A percentile compares a stretch with the other conserved stretches of the same genome.
These are phyloP conservation scores for Ampelomyces quisqualis DNA, from an alignment of 2,329 filamentous ascomycete species.

Conservation along the genomic window DNA sequence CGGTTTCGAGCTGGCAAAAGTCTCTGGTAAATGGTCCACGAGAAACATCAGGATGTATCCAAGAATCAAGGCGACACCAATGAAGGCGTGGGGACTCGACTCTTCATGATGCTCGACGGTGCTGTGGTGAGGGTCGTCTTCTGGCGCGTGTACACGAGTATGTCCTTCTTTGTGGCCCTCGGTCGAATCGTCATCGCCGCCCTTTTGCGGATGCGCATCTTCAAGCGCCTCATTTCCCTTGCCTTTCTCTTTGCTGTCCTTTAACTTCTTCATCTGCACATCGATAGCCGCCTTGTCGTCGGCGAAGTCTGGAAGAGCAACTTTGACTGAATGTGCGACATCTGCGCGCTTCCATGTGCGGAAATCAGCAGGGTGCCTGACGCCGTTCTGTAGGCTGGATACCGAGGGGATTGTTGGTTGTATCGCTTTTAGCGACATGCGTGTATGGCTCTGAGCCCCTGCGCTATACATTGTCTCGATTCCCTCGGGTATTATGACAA, in stretches of 20 bases:
- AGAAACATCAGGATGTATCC: slow-evolving; percentile 98
- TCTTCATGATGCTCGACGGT: slow-evolving; percentile 48
- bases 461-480: slow-evolving; percentile 81
- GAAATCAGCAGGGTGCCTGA: slow-evolving; percentile 27
- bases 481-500: slow-evolving; percentile 96
- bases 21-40: slow-evolving; percentile 61
- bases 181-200: slow-evolving; percentile 43
- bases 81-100: slow-evolving; percentile 64
- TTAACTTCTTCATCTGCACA: slow-evolving; percentile 21
- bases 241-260: slow-evolving; percentile 28
- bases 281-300: slow-evolving; percentile 26
- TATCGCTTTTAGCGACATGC: slow-evolving; percentile 20
- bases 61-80: slow-evolving; percentile 81
- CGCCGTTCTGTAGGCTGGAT: slow-evolving; percentile 28
- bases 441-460: slow-evolving; percentile 25
- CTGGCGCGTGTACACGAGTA: slow-evolving; percentile 37
- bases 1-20: slow-evolving; percentile 54
- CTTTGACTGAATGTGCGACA: slow-evolving; percentile 20
- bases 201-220: slow-evolving; percentile 35
- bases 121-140: slow-evolving; percentile 43
- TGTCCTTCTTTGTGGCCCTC: slow-evolving; percentile 43
- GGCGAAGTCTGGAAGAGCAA: slow-evolving; percentile 20
- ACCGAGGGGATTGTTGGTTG: slow-evolving; percentile 29
- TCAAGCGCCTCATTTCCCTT: slow-evolving; percentile 22
- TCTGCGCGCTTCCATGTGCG: slow-evolving; percentile 23